Base-by-base conservation (phyloP, 1,139 yeast genomes). In the Suzukiozyma palmioleophila region DNA sequence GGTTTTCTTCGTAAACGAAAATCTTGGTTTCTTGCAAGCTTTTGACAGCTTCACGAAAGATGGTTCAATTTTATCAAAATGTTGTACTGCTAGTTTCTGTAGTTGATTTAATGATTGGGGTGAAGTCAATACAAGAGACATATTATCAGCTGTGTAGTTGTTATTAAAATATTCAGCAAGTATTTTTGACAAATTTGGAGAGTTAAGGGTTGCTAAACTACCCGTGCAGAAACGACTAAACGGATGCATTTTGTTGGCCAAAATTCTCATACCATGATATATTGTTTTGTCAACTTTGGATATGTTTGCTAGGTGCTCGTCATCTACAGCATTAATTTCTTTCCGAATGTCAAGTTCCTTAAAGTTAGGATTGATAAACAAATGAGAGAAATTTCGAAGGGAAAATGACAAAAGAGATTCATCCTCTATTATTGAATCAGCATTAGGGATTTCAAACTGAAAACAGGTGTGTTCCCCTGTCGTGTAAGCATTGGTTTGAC, bases 401-500 rank as follows among this genome's bases (percentile, higher is more conserved):
- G 75, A 46, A 24, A 61, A 54, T 32, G 71, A 73, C 49, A 80
- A 75, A 1, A 69, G 58, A 0, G 60, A 70, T 11, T 55, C 62
- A 3, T 50, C 46, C 11, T 40, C 51, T 29, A 39, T 54, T 9
- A 46, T 39, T 3, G 42, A 47, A 11, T 64, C 53, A 31, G 61
- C 64, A 1, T 75, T 53, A 0, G 84, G 85, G 1, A 81, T 55
- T 47, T 81, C 81, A 52, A 81, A 80, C 48, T 71, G 76, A 51
- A 73, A 83, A 18, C 76, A 66, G 0, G 90, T 82, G 36, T 69
- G 74, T 46, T 79, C 84, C 3, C 81, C 84, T 1, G 81, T 74
- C 0, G 94, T 84, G 45, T 62, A 75, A 0, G 92, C 92, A 58
- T 84, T 84, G 36, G 72, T 59, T 1, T 59, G 48, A 1, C 92